Base-by-base conservation (phyloP, 257 asterid species). In the Plantago elongata region DNA sequence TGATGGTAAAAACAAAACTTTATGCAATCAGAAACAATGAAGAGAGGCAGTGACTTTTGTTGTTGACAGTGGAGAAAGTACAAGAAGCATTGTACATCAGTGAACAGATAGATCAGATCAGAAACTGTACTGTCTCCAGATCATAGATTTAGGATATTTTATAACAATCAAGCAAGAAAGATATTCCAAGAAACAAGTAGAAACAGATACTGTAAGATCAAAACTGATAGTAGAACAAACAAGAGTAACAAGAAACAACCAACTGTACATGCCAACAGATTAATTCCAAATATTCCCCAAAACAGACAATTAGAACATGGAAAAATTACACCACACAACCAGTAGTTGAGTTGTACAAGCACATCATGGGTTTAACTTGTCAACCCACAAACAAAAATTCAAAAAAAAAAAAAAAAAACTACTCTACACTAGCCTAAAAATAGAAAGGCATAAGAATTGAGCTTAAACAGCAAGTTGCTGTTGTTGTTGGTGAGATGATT, bases 391-490 rank as follows among this genome's bases (percentile, higher is more conserved):
- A 17, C 16, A 52, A 37, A 52, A 13, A 1, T 17, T 14, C 57
- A 61, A 27, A 17, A 27, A 4, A 16, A 9, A 14, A 14, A 18
- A 22, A 48, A 38, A 59, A 17, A 55, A 27, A 18, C 84, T 76
- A 74, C 18, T 64, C 78, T 82, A 75, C 40, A 56, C 81, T 82
- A 72, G 64, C 76, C 52, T 44, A 34, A 29, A 29, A 13, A 60
- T 27, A 18, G 15, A 27, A 18, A 60, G 11, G 16, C 38, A 11
- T 45, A 8, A 50, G 9, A 51, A 38, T 14, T 38, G n/a, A 43
- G 54, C 43, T 81, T 58, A 87, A 74, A 83, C 95, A 75, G 89
- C 90, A 34, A 86, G 81, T 72, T 88, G 95, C 58, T 82, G 95
- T 51, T 83, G 81, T 68, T 88, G 90, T 51, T 76, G 87, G 15